phyloP scores from a whole-genome alignment of 495 filamentous ascomycete species.

The Penicillium argentinense region DNA sequence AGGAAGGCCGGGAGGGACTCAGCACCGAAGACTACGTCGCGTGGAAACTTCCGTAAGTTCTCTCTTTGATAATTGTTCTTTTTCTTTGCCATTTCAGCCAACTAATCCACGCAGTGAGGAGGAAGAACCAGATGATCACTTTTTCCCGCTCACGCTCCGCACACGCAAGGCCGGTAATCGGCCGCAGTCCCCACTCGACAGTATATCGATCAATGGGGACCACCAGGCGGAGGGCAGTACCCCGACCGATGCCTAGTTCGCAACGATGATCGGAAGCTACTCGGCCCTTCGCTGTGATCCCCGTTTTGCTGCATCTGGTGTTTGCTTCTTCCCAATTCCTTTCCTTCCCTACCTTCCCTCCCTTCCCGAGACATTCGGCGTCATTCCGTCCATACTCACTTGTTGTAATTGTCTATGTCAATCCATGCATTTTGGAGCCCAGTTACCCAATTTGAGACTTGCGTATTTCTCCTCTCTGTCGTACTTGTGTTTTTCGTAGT shows the following conservation, averaged over 20 bases:
- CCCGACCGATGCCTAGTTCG: conserved; percentile 10
- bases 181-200: conserved; percentile 42
- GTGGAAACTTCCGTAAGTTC: conserved; percentile 94
- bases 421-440: conserved; percentile 14
- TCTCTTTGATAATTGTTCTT: background rate
- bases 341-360: conserved; percentile 3
- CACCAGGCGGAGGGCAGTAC: conserved; percentile 4
- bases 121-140: conserved; percentile 91
- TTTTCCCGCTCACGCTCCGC: conserved; percentile 81
- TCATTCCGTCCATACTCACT: conserved; percentile 1
- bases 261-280: background rate
- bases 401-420: conserved; percentile 11
- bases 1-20: conserved; percentile 90
- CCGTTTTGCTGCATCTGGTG: no score
- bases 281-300: no score
- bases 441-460: conserved; percentile 8
- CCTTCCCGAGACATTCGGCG: background rate
- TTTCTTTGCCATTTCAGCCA: background rate
- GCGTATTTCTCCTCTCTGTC: conserved; percentile 11
- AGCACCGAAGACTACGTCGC: conserved; percentile 97
- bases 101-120: conserved; percentile 64
- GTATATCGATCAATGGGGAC: conserved; percentile 37
- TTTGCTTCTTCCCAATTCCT: conserved; percentile 8
- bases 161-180: conserved; percentile 42
- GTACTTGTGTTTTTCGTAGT: conserved; percentile 1